These are phyloP conservation scores for Hippophae tibetana DNA, from an alignment of 306 rosid species.

Conservation along the genomic window DNA sequence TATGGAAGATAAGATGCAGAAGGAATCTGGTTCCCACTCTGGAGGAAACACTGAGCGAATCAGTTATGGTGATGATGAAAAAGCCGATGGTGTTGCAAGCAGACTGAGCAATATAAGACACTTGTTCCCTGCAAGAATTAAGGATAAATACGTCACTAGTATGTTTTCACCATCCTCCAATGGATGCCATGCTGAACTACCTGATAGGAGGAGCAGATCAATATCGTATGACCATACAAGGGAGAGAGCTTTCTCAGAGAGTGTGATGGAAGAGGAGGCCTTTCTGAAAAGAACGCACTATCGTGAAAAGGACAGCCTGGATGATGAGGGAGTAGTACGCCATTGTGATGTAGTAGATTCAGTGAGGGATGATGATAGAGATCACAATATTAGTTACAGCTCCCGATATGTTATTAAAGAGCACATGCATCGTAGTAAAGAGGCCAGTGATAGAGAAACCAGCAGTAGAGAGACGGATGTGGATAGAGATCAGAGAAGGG, in stretches of 20 bases:
- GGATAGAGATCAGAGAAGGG: no score
- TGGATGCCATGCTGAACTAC: constrained; percentile 11
- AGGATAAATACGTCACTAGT: constrained; percentile 29
- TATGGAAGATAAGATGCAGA: constrained; percentile 23
- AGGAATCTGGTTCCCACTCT: constrained; percentile 25
- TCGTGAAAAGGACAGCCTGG: constrained; percentile 25
- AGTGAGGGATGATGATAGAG: constrained; percentile 43
- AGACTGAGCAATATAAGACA: constrained; percentile 16
- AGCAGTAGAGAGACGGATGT: no score
- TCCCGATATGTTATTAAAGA: constrained; percentile 11
- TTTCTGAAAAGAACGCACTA: constrained; percentile 35
- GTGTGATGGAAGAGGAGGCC: constrained; percentile 54
- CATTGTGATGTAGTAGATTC: constrained; percentile 22
- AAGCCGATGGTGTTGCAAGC: constrained; percentile 25
- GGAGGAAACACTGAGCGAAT: constrained; percentile 31
- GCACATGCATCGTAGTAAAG: no score
- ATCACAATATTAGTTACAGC: constrained; percentile 18
- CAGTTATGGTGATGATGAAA: constrained; percentile 26
- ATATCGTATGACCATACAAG: constrained; percentile 47
- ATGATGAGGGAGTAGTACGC: constrained; percentile 32
- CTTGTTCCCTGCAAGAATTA: constrained; percentile 39
- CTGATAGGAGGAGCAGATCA: constrained; percentile 43
- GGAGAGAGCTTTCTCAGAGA: constrained; percentile 48
- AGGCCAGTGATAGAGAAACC: no score
- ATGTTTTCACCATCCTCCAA: constrained; percentile 32